Conservation (phyloP, 805 yeast genomes). For the Spathaspora boniae region DNA sequence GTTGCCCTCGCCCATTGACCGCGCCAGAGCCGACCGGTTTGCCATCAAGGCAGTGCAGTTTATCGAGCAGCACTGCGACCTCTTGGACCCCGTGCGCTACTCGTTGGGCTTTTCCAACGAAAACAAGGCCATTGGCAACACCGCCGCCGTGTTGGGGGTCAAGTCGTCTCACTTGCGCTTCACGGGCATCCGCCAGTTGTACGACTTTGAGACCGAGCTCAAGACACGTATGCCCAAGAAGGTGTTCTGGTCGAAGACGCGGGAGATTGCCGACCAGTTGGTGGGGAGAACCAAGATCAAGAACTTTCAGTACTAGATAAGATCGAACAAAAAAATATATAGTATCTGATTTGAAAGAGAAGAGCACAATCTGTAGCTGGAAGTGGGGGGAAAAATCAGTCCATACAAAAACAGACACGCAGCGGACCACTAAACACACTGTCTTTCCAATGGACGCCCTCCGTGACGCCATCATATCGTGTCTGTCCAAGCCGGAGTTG, state of each 20-base stretch:
- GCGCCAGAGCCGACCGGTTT: slow-evolving; percentile 83
- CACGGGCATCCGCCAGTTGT: slow-evolving; percentile 69
- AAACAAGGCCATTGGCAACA: slow-evolving; percentile 31
- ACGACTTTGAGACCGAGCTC: slow-evolving; percentile 83
- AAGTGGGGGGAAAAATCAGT: too few species aligned
- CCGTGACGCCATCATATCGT: slow-evolving; percentile 2
- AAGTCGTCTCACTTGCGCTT: slow-evolving; percentile 72
- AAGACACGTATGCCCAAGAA: slow-evolving; percentile 81
- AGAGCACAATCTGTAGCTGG: too few species aligned
- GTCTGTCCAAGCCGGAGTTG: slow-evolving; percentile 1
- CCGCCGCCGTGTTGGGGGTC: slow-evolving; percentile 84
- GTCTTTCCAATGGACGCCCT: too few species aligned
- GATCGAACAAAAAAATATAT: too few species aligned
- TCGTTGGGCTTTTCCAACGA: slow-evolving; percentile 31
- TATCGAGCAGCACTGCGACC: slow-evolving; percentile 53
- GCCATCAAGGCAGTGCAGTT: slow-evolving; percentile 89
- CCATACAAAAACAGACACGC: too few species aligned
- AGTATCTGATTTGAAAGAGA: too few species aligned
- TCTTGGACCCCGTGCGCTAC: slow-evolving; percentile 20
- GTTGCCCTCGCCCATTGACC: slow-evolving; percentile 89
- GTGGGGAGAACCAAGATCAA: slow-evolving; percentile 62
- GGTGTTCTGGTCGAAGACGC: slow-evolving; percentile 75
- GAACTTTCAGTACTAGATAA: too few species aligned
- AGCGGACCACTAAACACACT: too few species aligned
- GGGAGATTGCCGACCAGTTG: slow-evolving; percentile 79